Evolutionary conservation across 805 yeast species (phyloP).

Genomic region (Torulaspora gathmanii): DNA sequence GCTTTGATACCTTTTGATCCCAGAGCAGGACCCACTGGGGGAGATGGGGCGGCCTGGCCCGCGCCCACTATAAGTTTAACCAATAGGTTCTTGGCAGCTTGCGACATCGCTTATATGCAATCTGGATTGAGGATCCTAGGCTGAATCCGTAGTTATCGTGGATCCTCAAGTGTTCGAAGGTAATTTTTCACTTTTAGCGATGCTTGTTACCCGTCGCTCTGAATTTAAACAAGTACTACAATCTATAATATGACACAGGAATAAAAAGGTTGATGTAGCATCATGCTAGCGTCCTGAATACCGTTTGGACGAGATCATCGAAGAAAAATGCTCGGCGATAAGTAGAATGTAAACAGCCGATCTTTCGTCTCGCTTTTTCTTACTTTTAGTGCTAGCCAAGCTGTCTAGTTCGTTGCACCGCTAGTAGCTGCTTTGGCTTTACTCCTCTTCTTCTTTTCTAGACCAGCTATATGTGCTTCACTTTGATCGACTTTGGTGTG

Average conservation of each 20-base stretch:
- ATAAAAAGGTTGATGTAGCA: neutral
- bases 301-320: neutral
- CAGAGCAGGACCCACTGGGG: conserved; percentile 98
- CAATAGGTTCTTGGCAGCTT: conserved; percentile 53
- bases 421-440: conserved; percentile 26
- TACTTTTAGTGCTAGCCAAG: neutral
- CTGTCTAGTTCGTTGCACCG: neutral
- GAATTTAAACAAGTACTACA: neutral
- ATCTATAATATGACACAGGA: conserved; percentile 2
- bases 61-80: conserved; percentile 93
- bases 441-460: conserved; percentile 71
- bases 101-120: conserved; percentile 23
- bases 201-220: conserved; percentile 5
- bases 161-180: neutral
- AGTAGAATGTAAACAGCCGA: neutral
- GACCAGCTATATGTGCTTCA: conserved; percentile 91
- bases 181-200: conserved; percentile 3
- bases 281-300: neutral
- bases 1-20: conserved; percentile 99
- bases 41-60: conserved; percentile 97
- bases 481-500: conserved; percentile 90
- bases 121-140: neutral
- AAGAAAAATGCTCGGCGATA: neutral
- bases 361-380: neutral
- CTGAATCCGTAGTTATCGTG: neutral